A percentile compares a stretch with the other conserved stretches of the same genome.
Conservation (phyloP, 306 rosid species). For the Vigna unguiculata region DNA sequence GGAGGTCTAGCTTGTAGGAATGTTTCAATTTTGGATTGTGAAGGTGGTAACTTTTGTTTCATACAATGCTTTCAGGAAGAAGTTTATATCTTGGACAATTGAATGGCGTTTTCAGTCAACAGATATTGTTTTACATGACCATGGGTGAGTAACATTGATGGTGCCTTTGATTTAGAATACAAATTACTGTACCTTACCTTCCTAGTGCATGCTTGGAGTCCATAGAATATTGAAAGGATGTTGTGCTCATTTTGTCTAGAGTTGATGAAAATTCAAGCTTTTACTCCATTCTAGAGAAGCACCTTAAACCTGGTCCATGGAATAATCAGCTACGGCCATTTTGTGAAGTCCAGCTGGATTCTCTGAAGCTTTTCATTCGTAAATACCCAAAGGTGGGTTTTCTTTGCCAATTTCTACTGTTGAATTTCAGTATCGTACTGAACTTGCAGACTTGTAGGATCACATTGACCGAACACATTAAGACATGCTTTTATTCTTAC, state of each 20-base stretch:
- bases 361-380: slow-evolving; percentile 77
- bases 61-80: slow-evolving; percentile 63
- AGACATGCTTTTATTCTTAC: slow-evolving; percentile 6
- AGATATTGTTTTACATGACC: slow-evolving; percentile 64
- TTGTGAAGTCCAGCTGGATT: slow-evolving; percentile 58
- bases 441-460: background rate
- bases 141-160: slow-evolving; percentile 65
- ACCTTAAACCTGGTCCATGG: slow-evolving; percentile 84
- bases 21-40: slow-evolving; percentile 33
- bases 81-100: slow-evolving; percentile 84
- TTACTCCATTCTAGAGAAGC: slow-evolving; percentile 64
- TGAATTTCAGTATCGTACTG: slow-evolving; percentile 17
- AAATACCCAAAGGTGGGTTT: slow-evolving; percentile 70
- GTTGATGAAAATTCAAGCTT: slow-evolving; percentile 67
- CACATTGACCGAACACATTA: background rate
- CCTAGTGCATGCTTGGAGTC: slow-evolving; percentile 22
- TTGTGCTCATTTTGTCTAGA: slow-evolving; percentile 55
- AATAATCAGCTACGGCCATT: slow-evolving; percentile 68
- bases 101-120: slow-evolving; percentile 87
- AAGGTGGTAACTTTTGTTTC: slow-evolving; percentile 19
- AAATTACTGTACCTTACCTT: slow-evolving; percentile 10
- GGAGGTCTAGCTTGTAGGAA: background rate
- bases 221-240: slow-evolving; percentile 27
- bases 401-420: slow-evolving; percentile 35
- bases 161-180: background rate